These are phyloP conservation scores for Fulvia fulva DNA, from an alignment of 2,329 filamentous ascomycete species.

Conservation along the genomic window DNA sequence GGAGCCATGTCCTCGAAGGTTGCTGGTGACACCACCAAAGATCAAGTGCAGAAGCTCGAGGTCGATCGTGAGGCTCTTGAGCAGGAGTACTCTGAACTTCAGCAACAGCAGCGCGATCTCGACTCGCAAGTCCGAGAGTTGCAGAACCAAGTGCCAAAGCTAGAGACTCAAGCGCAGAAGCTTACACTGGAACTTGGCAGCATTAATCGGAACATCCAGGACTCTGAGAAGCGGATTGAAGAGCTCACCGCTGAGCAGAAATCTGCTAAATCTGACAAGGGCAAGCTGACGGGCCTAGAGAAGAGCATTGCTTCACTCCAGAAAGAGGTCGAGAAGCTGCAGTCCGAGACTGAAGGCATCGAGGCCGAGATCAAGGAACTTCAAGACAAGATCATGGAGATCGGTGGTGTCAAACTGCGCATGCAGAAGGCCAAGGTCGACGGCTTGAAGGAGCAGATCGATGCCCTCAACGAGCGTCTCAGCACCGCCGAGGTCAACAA, in stretches of 20 bases:
- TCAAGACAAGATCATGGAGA: slow-evolving; percentile 97
- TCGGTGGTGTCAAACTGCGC: slow-evolving; percentile 88
- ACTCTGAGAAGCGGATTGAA: slow-evolving; percentile 78
- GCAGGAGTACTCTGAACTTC: slow-evolving; percentile 75
- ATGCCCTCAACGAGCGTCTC: slow-evolving; percentile 72
- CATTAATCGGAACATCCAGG: slow-evolving; percentile 74
- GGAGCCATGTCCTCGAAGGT: slow-evolving; percentile 97
- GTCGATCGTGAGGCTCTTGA: slow-evolving; percentile 81
- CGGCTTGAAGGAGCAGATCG: slow-evolving; percentile 78
- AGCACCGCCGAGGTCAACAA: slow-evolving; percentile 83
- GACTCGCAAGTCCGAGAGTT: slow-evolving; percentile 70
- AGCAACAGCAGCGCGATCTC: slow-evolving; percentile 76
- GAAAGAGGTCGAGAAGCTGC: slow-evolving; percentile 74
- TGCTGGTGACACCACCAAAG: slow-evolving; percentile 78
- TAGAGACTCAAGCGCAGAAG: slow-evolving; percentile 91
- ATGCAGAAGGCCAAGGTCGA: slow-evolving; percentile 90
- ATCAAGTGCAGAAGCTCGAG: slow-evolving; percentile 85
- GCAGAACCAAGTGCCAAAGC: slow-evolving; percentile 71
- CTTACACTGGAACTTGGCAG: slow-evolving; percentile 84
- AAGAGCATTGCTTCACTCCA: slow-evolving; percentile 73
- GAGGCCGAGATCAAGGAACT: slow-evolving; percentile 90
- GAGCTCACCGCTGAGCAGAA: slow-evolving; percentile 79
- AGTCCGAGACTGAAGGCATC: slow-evolving; percentile 78
- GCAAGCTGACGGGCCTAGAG: slow-evolving; percentile 66
- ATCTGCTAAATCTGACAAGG: slow-evolving; percentile 75